Evolutionary conservation across 805 yeast genomes (phyloP), one percentile per base, ranked within the genome.

Genomic region (Lipomyces japonicus): DNA sequence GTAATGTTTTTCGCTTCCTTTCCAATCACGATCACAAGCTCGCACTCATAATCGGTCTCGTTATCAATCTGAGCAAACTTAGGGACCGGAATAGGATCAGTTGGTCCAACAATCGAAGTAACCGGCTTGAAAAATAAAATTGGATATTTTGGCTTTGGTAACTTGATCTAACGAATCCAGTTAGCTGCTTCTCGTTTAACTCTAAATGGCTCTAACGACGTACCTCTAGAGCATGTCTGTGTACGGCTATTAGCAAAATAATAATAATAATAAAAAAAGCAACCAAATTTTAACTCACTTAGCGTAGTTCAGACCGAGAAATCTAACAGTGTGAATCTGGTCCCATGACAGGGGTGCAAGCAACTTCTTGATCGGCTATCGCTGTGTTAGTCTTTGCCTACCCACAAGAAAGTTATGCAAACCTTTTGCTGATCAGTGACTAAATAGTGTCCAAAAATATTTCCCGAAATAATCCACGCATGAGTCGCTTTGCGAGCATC

Each of bases 11-110:
- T 67, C 36, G 77, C 75, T n/a, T 64, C 55, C 58, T 71, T 73
- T 23, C 82, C 82, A 52, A 78, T 78, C 6, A 78, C 76, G 16
- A 76, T 71, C 2, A 74, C 79, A 37, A 78, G 64, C 59, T 78
- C 83, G 26, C 75, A 75, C 57, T 78, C 82, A 55, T 78, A 78
- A 61, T 78, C 82, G 10, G 73, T 65, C 37, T 58, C 71, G 44
- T 57, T 59, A 62, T 63, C 58, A 68, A 75, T 32, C 68, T 71
- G 61, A 6, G 60, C 61, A 41, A 69, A 63, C 26, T 56, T 55
- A 18, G 77, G 77, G 16, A 78, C 75, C 1, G 66, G 63, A 40
- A 78, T 74, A 5, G 65, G 65, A 41, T 69, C 73, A 5, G 55
- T 54, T 3, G 79, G 78, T 4, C 75, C 78, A 24, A 65, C 63